These are phyloP conservation scores for Fagopyrum homotropicum DNA, from an alignment of 148 eudicot genomes.

Conservation along the genomic window DNA sequence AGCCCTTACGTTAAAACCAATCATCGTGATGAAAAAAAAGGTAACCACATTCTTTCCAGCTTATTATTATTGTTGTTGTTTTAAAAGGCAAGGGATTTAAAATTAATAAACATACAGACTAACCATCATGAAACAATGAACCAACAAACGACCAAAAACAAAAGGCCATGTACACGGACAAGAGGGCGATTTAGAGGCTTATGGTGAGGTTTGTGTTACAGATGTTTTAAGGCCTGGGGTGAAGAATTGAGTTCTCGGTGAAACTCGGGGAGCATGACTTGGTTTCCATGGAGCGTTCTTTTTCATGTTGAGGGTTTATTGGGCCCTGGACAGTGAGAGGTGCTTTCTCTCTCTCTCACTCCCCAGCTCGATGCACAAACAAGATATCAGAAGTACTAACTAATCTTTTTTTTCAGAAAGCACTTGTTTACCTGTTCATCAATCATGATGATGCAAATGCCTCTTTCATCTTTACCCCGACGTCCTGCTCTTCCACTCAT, in stretches of 20 bases:
- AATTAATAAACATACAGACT: too few species aligned
- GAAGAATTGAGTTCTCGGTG: too few species aligned
- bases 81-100: too few species aligned
- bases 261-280: too few species aligned
- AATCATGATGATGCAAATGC: conserved; percentile 95
- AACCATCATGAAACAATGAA: too few species aligned
- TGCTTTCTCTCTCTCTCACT: too few species aligned
- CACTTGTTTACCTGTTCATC: conserved; percentile 68
- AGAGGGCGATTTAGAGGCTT: neutral
- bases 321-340: too few species aligned
- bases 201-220: too few species aligned
- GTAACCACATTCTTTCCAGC: neutral
- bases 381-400: neutral
- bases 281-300: too few species aligned
- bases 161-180: neutral
- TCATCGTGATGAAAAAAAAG: neutral
- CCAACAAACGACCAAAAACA: too few species aligned
- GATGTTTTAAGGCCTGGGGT: too few species aligned
- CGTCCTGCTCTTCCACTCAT: conserved; percentile 99
- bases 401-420: neutral
- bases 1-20: neutral
- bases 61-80: neutral
- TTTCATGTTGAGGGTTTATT: too few species aligned
- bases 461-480: conserved; percentile 98
- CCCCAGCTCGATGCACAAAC: neutral